phyloP scores from a whole-genome alignment of 192 early-diverging fungal species.

The Backusella morwellensis region DNA sequence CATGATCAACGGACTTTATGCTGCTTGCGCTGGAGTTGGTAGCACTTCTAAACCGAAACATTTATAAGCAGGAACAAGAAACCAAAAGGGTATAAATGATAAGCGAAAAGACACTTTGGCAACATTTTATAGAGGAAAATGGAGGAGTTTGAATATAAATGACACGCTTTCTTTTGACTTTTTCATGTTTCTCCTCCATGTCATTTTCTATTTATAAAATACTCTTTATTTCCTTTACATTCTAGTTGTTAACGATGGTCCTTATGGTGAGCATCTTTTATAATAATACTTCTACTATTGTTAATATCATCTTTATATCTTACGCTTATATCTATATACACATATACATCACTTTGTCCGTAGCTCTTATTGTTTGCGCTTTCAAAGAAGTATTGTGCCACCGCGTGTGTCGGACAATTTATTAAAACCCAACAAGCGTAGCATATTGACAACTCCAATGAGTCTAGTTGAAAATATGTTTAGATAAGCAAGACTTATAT shows the following conservation, averaged over 20 bases:
- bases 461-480: background rate
- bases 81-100: background rate
- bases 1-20: background rate
- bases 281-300: no score
- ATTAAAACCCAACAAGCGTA: background rate
- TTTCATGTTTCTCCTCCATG: background rate
- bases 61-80: background rate
- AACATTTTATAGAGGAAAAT: background rate
- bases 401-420: background rate
- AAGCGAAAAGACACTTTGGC: background rate
- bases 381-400: background rate
- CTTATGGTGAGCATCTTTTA: background rate
- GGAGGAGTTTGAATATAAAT: background rate
- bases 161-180: slow-evolving; percentile 1
- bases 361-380: background rate
- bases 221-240: background rate
- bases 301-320: no score
- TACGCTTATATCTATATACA: no score
- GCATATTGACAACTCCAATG: background rate
- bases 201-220: background rate
- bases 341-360: background rate
- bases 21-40: background rate
- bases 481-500: background rate
- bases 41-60: slow-evolving; percentile 1
- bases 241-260: background rate